phyloP scores from a whole-genome alignment of 202 grass and related monocot genomes.

The Miscanthus sacchariflorus region DNA sequence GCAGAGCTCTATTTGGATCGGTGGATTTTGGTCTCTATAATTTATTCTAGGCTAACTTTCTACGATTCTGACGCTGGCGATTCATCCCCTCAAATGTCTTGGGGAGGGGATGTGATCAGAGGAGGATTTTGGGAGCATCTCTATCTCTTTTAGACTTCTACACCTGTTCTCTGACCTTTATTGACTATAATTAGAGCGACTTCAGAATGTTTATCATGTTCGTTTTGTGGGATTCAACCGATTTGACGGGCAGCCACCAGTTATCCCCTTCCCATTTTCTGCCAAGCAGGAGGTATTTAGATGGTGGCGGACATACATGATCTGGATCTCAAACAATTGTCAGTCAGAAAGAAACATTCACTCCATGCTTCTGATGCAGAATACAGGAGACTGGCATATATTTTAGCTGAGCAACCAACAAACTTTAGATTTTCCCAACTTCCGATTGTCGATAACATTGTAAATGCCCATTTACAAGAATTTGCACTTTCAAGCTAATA shows the following conservation, averaged over 20 bases:
- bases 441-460: not conserved
- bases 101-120: not conserved
- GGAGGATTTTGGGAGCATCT: constrained; percentile 35
- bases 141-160: constrained; percentile 45
- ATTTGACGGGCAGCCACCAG: constrained; percentile 41
- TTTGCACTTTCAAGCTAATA: not conserved
- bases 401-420: not conserved
- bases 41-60: constrained; percentile 8
- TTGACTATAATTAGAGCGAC: constrained; percentile 52
- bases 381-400: not conserved
- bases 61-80: not conserved
- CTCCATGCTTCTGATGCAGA: too few species aligned
- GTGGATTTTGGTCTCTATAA: not conserved
- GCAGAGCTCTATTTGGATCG: not conserved
- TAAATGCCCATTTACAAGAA: constrained; percentile 2
- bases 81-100: constrained; percentile 6
- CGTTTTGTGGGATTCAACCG: constrained; percentile 10
- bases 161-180: constrained; percentile 30
- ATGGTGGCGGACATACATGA: not conserved
- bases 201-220: constrained; percentile 34
- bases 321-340: not conserved
- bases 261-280: not conserved
- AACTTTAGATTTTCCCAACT: not conserved
- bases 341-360: too few species aligned
- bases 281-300: not conserved